Percentiles rank a stretch among this genome's conserved stretches.
phyloP scores from a whole-genome alignment of 2,329 filamentous ascomycete species.

The Xylariomycetidae sp. region DNA sequence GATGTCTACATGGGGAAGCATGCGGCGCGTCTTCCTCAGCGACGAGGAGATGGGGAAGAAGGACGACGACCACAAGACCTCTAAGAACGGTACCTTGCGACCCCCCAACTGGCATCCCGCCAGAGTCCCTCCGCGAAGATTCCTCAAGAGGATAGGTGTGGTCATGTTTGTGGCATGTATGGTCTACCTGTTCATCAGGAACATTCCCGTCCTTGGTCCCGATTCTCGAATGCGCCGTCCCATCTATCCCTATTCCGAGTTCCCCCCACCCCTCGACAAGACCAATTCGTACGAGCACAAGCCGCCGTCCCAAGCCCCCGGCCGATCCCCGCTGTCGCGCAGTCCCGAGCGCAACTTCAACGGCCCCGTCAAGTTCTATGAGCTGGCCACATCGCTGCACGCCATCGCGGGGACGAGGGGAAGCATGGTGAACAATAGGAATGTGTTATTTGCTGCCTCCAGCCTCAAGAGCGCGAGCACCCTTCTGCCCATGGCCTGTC shows the following conservation, averaged over 20 bases:
- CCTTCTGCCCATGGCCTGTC: constrained; percentile 77
- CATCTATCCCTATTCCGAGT: constrained; percentile 19
- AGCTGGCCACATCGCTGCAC: constrained; percentile 60
- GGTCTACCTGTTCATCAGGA: constrained; percentile 61
- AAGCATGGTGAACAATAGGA: constrained; percentile 51
- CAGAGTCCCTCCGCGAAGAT: constrained; percentile 45
- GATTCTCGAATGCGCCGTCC: constrained; percentile 35
- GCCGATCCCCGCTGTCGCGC: constrained; percentile 3
- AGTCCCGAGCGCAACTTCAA: constrained; percentile 50
- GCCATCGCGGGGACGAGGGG: constrained; percentile 52
- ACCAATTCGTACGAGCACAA: neutral
- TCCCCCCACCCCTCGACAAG: neutral
- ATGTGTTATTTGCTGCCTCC: constrained; percentile 75
- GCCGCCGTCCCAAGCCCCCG: constrained; percentile 5
- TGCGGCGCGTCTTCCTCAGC: constrained; percentile 43
- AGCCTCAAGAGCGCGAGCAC: constrained; percentile 68
- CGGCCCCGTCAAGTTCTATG: constrained; percentile 65
- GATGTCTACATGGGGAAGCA: constrained; percentile 30
- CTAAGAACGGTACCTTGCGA: constrained; percentile 22
- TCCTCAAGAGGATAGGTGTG: constrained; percentile 47
- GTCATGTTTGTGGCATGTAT: constrained; percentile 42
- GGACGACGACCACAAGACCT: constrained; percentile 48
- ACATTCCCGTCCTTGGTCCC: constrained; percentile 49
- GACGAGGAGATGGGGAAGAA: constrained; percentile 57
- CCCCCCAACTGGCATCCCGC: constrained; percentile 37